Evolutionary conservation across 2,329 filamentous ascomycete species (phyloP).

Genomic region (Aspergillus quadrilineatus): DNA sequence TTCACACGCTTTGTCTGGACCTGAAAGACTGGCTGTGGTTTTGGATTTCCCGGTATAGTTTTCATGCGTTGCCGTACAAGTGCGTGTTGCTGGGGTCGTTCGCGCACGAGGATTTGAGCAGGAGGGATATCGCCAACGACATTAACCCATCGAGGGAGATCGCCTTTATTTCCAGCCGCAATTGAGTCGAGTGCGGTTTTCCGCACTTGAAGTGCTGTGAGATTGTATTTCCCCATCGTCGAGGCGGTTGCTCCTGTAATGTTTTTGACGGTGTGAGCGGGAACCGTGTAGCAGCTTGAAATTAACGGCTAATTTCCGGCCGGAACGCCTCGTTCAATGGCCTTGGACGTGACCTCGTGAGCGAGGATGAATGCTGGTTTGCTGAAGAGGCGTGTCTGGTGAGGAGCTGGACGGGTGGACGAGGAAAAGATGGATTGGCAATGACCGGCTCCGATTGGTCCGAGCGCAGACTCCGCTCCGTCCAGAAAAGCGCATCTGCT

Average conservation of each 20-base stretch:
- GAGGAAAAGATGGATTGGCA: constrained; percentile 39
- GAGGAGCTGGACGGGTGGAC: neutral
- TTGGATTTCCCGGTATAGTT: constrained; percentile 28
- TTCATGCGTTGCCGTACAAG: constrained; percentile 42
- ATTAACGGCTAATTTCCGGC: neutral
- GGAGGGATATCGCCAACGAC: constrained; percentile 60
- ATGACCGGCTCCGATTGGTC: constrained; percentile 39
- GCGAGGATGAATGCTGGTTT: neutral
- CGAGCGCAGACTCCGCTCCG: constrained; percentile 32
- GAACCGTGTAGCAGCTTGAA: neutral
- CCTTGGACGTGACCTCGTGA: neutral
- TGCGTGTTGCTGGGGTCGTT: constrained; percentile 51
- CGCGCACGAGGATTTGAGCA: constrained; percentile 59
- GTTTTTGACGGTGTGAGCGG: neutral
- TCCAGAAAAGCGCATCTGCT: constrained; percentile 16
- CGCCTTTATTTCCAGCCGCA: constrained; percentile 35
- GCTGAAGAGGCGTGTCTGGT: neutral
- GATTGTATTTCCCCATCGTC: constrained; percentile 48
- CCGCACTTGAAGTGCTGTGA: constrained; percentile 48
- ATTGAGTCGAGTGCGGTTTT: constrained; percentile 42
- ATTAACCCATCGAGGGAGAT: constrained; percentile 55
- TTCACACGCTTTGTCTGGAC: constrained; percentile 43
- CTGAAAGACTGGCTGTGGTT: constrained; percentile 39
- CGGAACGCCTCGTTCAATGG: neutral
- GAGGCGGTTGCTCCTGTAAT: neutral